Percentiles rank a stretch among this genome's conserved stretches.
Evolutionary conservation across 2,329 filamentous ascomycete genomes (phyloP).

Genomic region (Ceratocystis papillata): DNA sequence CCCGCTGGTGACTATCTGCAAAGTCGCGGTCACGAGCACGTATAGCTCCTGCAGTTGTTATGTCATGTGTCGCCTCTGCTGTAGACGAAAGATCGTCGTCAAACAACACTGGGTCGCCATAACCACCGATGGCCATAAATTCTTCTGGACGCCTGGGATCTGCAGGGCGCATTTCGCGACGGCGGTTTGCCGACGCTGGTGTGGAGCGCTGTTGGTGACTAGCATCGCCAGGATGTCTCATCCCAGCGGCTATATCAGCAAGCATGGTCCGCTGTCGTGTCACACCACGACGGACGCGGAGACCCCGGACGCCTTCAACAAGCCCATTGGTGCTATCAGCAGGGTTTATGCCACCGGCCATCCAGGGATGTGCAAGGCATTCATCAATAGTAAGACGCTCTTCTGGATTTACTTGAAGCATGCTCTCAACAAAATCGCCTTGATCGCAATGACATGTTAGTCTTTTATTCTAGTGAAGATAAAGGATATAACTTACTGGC

Average conservation of each 20-base stretch:
- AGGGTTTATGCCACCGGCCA: constrained; percentile 51
- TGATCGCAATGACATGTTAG: constrained; percentile 14
- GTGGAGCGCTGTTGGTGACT: background rate
- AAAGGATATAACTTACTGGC: constrained; percentile 44
- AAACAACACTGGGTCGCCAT: constrained; percentile 71
- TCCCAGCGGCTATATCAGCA: constrained; percentile 28
- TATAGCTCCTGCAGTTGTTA: constrained; percentile 12
- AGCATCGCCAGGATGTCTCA: background rate
- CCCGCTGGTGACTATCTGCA: background rate
- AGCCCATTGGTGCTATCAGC: constrained; percentile 87
- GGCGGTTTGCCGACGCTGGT: constrained; percentile 30
- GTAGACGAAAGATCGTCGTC: constrained; percentile 35
- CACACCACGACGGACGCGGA: constrained; percentile 76
- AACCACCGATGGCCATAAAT: constrained; percentile 76
- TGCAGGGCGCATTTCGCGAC: constrained; percentile 54
- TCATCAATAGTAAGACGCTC: constrained; percentile 80
- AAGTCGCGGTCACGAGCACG: background rate
- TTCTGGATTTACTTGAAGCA: constrained; percentile 81
- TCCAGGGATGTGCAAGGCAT: constrained; percentile 86
- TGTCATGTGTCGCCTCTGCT: constrained; percentile 32
- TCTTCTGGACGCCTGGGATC: constrained; percentile 57
- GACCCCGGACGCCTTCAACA: constrained; percentile 68
- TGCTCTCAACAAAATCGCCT: constrained; percentile 85
- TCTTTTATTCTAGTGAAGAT: constrained; percentile 12
- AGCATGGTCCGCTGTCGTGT: constrained; percentile 76